Conservation (phyloP, 83 land plant species). For the Diphasiastrum complanatum region DNA sequence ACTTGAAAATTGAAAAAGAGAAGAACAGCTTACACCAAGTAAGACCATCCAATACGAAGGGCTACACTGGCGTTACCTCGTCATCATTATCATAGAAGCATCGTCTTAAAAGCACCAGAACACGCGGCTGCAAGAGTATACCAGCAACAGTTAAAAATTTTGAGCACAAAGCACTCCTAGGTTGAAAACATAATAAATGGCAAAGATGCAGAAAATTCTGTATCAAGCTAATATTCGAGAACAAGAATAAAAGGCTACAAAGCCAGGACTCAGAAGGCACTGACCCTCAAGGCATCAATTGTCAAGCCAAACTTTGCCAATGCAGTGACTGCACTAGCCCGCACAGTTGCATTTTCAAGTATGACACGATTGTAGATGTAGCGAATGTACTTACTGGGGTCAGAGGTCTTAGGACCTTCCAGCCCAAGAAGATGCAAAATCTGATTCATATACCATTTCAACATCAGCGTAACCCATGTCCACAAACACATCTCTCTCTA, state of each 20-base stretch:
- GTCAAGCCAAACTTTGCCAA: conserved; percentile 82
- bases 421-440: conserved; percentile 90
- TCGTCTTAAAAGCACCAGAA: conserved; percentile 72
- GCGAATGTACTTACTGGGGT: conserved; percentile 94
- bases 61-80: conserved; percentile 46
- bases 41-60: no score
- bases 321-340: conserved; percentile 93
- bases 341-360: conserved; percentile 93
- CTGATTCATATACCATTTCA: conserved; percentile 30
- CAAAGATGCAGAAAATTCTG: no score
- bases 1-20: neutral
- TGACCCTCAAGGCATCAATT: conserved; percentile 76
- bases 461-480: no score
- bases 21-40: neutral
- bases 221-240: no score
- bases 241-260: neutral
- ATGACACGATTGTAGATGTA: conserved; percentile 90
- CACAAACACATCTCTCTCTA: no score
- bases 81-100: conserved; percentile 93
- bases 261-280: neutral
- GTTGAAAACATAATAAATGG: neutral
- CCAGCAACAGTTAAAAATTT: neutral
- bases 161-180: neutral
- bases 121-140: conserved; percentile 62
- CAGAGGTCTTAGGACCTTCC: conserved; percentile 95